Base-by-base conservation (phyloP, 805 yeast genomes). In the Priceomyces carsonii region DNA sequence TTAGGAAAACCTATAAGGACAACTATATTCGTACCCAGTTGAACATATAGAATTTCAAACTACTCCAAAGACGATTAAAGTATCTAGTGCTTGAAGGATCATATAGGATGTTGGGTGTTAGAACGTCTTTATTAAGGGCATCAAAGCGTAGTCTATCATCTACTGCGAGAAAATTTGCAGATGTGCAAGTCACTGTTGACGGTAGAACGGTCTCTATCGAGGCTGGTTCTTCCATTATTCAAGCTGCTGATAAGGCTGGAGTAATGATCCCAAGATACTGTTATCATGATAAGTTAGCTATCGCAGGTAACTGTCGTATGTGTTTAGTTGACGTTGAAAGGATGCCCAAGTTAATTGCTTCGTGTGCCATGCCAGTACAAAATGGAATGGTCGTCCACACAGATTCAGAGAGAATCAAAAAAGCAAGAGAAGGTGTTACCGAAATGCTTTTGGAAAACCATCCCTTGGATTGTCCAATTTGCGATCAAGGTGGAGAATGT, bases 401-500 rank as follows among this genome's bases (percentile, higher is more conserved):
- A 33, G 76, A 82, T 57, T 68, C 82, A 25, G 91, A 83, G 48
- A 78, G 87, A 55, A 85, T 85, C 44, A 81, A 77, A 61, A 79
- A 82, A 61, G 87, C 90, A 29, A 77, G 95, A 57, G 95, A 86
- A 64, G 91, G 91, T 58, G 93, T 86, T 50, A 87, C 95, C 28
- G 95, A 87, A 65, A 84, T 86, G 81, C 67, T 86, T 43, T 73
- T 86, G 45, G 87, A 86, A 48, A 87, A 87, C 71, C 95, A 86
- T 69, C 95, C 95, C 15, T 73, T 86, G 56, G 95, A 87, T 68
- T 86, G 95, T 66, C 95, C 95, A 16, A 83, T 86, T 37, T 86
- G 95, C 64, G 95, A 86, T 66, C 95, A 86, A 66, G 95, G 95
- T 65, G 95, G 95, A 47, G 95, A 86, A 63, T 86, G 95, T 71